Base-by-base conservation (phyloP, 192 early-diverging fungal genomes). In the Rhizoclosmatium sp. region DNA sequence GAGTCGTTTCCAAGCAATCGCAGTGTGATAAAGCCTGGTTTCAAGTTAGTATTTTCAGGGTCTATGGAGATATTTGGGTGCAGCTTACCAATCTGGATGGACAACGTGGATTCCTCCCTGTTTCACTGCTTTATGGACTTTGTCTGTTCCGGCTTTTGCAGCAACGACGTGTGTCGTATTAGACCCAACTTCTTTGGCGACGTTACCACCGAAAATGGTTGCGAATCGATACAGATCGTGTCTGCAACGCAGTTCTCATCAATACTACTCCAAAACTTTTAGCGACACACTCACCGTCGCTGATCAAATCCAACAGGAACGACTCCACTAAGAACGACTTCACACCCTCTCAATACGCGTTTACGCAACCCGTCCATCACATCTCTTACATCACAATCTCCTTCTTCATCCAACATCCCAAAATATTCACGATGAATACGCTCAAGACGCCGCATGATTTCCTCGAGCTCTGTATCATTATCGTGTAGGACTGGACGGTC, bases 151-250 rank as follows among this genome's bases (percentile, higher is more conserved):
- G 93, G 93, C 92, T 79, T 95, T 93, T 3, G 90, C 90, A 14
- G 96, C 94, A 51, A 99, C 91, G 7, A 99, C n/a, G n/a, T n/a
- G n/a, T n/a, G n/a, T 98, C 5, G 94, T 91, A 21, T 82, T 76
- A 3, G 75, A 73, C 21, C 82, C 85, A 16, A 97, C 60, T 5
- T 94, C 89, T 0, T 78, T 78, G 2, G 84, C 89, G 80, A 95
- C 96, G 42, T 79, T 80, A 0, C 96, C 98, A 3, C 98, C 98
- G 89, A 97, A 98, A 19, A 83, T 83, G 47, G 70, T 69, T 7
- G 97, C 96, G 70, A 91, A 86, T 44, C 85, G 88, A 95, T 96
- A 97, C 48, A 95, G 85, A 42, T 96, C 95, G 23, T 92, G 89
- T 21, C 88, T 58, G 19, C 1, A 7, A 71, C 31, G 9, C 4